Base-by-base conservation (phyloP, 2,329 filamentous ascomycete genomes). In the Xylaria polymorpha region DNA sequence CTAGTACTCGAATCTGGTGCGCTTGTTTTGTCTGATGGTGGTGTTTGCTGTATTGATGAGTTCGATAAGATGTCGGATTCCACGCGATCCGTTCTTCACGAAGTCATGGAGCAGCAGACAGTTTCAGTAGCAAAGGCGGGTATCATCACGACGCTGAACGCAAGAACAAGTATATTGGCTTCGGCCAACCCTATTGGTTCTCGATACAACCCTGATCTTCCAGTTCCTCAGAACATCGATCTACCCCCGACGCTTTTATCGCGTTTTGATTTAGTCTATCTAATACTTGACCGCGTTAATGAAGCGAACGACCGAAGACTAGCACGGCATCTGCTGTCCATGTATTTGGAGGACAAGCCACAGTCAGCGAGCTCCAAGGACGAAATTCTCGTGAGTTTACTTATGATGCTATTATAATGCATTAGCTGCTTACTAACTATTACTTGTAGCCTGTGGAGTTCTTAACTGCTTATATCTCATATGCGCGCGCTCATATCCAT, bases 111-210 rank as follows among this genome's bases (percentile, higher is more conserved):
- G 80, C 92, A 94, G 79, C 92, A 94, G 82, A 94, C 92, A 1
- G 93, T 94, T 46, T 94, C 91, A 1, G 92, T 94, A 61, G 92
- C 92, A 73, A 94, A 94, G 84, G 95, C 95, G 1, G 95, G 95
- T 74, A 98, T 98, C 78, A 97, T 94, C 73, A 99, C 96, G 1
- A 99, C 96, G 0, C 85, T 99, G 69, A 99, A 99, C 78, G 96
- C 96, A 32, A 88, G 96, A 77, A 98, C 96, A 1, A 97, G 93
- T 72, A 98, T 99, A 77, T 88, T 99, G 37, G 96, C 96, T 18
- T 98, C 95, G 12, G 96, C 96, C 80, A 99, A 99, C 79, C 96
- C 96, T 1, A 98, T 99, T 73, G 96, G 96, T 76, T 97, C 94
- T 83, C 94, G 97, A 79, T 99, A 99, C 84, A 98, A 99, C 81